Evolutionary conservation across 768 basidiomycete species (phyloP), one percentile per base, ranked within the genome.

Genomic region (Porpolomopsis calyptriformis): DNA sequence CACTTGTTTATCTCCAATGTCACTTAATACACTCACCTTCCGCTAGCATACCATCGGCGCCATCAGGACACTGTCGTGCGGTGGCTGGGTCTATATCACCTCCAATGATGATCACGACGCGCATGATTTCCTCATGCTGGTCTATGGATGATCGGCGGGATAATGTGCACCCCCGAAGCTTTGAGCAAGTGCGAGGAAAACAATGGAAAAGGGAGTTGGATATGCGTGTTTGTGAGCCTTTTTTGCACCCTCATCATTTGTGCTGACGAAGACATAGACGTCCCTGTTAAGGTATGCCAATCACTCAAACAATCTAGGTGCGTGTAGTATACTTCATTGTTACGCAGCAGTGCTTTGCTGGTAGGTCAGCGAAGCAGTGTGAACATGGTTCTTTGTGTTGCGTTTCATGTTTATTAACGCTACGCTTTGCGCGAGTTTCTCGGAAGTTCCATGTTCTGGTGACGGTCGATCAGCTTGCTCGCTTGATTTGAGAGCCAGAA

Each of bases 11-110:
- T 20, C 61, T 84, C 35, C 77, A 80, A 51, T 85, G 82, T 55
- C 72, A 75, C 49, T 64, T 83, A 43, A 69, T 77, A 39, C 68
- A 71, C 37, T 61, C 69, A 0, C 50, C 60, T 5, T 51, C 57
- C 5, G 72, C 76, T 4, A 60, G 51, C 40, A 64, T 76, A 9
- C 69, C 81, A 0, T 71, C 31, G 88, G 88, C 0, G 51, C 89
- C 18, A 58, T 85, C 14, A 71, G 90, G 48, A 90, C 90, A 0
- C 60, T 93, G 24, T 72, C 77, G 2, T 93, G 90, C 54, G 91
- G 87, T 25, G 89, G 91, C 22, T 94, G 90, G 90, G 87, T 92
- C 24, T 94, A 80, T 55, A 78, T 93, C 55, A 92, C 91, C 0
- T 86, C 85, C 2, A 77, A 66, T 43, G 90, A 93, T 58, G 74